phyloP scores from a whole-genome alignment of 805 yeast genomes.

The Ogataea paraovalis region DNA sequence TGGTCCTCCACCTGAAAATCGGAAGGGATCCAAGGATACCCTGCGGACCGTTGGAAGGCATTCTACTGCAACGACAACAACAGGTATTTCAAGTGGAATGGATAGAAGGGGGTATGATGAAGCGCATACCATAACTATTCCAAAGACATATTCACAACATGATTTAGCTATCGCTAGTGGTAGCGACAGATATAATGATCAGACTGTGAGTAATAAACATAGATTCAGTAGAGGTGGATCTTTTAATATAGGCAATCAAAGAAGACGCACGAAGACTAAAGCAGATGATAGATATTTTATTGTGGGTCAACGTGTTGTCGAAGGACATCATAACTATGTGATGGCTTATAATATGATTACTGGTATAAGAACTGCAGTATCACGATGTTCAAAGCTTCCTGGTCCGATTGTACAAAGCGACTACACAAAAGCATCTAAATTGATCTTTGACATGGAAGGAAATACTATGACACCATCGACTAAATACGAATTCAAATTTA shows the following conservation, averaged over 20 bases:
- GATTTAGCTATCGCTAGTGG: slow-evolving; percentile 14
- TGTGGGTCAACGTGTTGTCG: slow-evolving; percentile 37
- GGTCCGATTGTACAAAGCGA: slow-evolving; percentile 67
- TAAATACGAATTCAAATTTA: slow-evolving; percentile 91
- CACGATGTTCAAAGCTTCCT: slow-evolving; percentile 84
- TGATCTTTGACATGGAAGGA: slow-evolving; percentile 84
- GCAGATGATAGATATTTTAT: slow-evolving; percentile 29
- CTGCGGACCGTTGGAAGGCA: slow-evolving; percentile 11
- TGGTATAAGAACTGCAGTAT: slow-evolving; percentile 93
- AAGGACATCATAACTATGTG: slow-evolving; percentile 90
- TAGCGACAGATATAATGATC: slow-evolving; percentile 17
- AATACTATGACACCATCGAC: slow-evolving; percentile 90
- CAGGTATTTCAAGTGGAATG: slow-evolving; percentile 20
- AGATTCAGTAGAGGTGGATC: slow-evolving; percentile 21
- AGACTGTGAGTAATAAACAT: slow-evolving; percentile 12
- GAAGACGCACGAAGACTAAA: slow-evolving; percentile 21
- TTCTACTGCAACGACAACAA: slow-evolving; percentile 8
- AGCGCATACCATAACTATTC: slow-evolving; percentile 26
- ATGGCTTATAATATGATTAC: slow-evolving; percentile 97
- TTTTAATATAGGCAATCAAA: slow-evolving; percentile 17
- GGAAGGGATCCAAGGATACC: slow-evolving; percentile 9
- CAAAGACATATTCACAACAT: slow-evolving; percentile 23
- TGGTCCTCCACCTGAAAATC: neutral
- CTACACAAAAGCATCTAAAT: slow-evolving; percentile 67
- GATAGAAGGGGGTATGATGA: slow-evolving; percentile 25